Base-by-base conservation (phyloP, 2,329 filamentous ascomycete genomes). In the Aureobasidium sp. region DNA sequence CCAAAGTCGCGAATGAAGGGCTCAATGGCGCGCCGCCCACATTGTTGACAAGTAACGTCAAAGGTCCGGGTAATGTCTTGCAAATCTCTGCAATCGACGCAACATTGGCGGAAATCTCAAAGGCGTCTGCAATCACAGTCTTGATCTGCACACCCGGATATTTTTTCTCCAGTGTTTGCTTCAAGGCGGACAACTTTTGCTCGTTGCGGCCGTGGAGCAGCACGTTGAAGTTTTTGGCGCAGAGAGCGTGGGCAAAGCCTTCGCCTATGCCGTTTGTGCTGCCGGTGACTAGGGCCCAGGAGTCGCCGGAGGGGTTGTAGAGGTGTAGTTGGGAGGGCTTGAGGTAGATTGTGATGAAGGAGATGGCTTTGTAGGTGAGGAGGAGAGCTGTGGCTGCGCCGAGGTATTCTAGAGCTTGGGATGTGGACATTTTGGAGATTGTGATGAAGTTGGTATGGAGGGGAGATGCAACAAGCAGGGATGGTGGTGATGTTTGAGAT, bases 1-100 rank as follows among this genome's bases (percentile, higher is more conserved):
- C 69, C 5, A 82, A 68, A 2, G 73, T 65, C 4, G 68, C 69
- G 62, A 74, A 80, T 1, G 68, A 64, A 4, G 72, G 69, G 61
- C 71, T 57, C 14, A 64, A 60, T 12, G 67, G 66, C 14, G 67
- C 70, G 12, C 79, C 79, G 22, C 83, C 82, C 0, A 82, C 78
- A 68, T 85, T 85, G 71, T 85, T 85, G 67, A 86, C 70, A 27
- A 86, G 71, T 2, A 85, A 71, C 0, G 78, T 83, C 36, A 86
- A 70, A 64, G 78, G 70, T 39, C 80, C 68, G 55, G 62, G 56
- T 8, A 69, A 42, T 3, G 61, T 42, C 1, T 71, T 65, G 11
- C 78, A 68, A 4, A 68, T 63, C 1, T 52, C 57, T 12, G 62
- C 62, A 58, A 71, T 68, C 17, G 58, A 63, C 1, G 66, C 56